Base-by-base conservation (phyloP, 495 filamentous ascomycete genomes). In the Hypoxylon rickii region DNA sequence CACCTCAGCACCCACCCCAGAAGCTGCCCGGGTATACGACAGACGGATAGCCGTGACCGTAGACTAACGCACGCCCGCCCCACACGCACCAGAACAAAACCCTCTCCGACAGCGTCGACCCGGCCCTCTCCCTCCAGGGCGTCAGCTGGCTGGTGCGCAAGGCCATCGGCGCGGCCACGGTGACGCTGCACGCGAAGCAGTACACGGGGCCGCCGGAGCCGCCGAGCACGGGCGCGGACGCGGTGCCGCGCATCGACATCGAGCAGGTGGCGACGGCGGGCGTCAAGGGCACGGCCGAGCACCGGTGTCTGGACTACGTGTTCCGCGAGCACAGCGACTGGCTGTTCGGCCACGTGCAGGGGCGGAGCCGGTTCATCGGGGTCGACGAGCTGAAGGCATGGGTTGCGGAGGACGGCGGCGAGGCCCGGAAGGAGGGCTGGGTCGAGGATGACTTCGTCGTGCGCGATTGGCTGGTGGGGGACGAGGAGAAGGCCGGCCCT, bases 111-210 rank as follows among this genome's bases (percentile, higher is more conserved):
- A 74, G 80, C 64, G 75, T 83, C 32, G 89, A 94, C 58, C 76
- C 87, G 6, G 78, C 89, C 51, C 86, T 96, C 37, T 65, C 79
- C 29, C 77, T 94, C 75, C 94, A 97, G 84, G 87, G 87, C 72
- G 75, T 98, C 44, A 71, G 85, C 78, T 98, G 88, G 89, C 59
- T 90, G 46, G 79, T 83, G 29, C 93, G 94, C 73, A 90, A 88
- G 76, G 81, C 82, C 39, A 86, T 96, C 70, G 63, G 72, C 58
- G 64, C 85, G 7, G 88, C 92, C 2, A 89, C 84, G 20, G 69
- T 97, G 15, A 90, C 87, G 10, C 83, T 96, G 17, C 60, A 81
- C 43, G 65, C 89, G 52, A 83, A 83, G 60, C 79, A 91, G 63
- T 90, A 82, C 77, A 69, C 73, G 16, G 76, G 61, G 7, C 65